Percentiles rank a stretch among this genome's conserved stretches.
phyloP scores from a whole-genome alignment of 2,329 filamentous ascomycete genomes.

The Arthroderma sp. region DNA sequence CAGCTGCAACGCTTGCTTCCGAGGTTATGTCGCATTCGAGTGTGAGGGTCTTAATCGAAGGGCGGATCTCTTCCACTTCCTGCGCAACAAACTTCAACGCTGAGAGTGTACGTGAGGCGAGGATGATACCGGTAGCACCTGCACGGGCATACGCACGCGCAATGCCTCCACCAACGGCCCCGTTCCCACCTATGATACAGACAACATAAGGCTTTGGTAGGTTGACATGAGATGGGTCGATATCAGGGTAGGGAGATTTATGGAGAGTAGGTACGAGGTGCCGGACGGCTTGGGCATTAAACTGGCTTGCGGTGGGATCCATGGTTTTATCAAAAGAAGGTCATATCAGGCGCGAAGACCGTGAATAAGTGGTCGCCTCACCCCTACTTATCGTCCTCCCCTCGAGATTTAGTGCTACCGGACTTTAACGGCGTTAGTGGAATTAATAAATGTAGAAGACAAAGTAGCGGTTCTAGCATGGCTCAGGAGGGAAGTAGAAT shows the following conservation, averaged over 20 bases:
- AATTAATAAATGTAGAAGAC: too few species aligned
- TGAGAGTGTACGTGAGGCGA: constrained; percentile 19
- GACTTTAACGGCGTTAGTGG: too few species aligned
- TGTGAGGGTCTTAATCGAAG: constrained; percentile 16
- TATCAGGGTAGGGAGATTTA: background rate
- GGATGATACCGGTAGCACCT: constrained; percentile 20
- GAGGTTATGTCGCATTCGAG: constrained; percentile 21
- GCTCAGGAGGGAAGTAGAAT: too few species aligned
- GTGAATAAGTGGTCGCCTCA: too few species aligned
- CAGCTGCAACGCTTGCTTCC: constrained; percentile 13
- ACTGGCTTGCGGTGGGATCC: background rate
- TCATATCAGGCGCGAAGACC: too few species aligned
- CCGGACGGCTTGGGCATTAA: background rate
- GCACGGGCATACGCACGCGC: constrained; percentile 23
- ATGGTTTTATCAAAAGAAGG: too few species aligned
- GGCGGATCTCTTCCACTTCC: constrained; percentile 14
- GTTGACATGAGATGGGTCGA: constrained; percentile 11
- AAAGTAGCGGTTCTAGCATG: too few species aligned
- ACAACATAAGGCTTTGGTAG: constrained; percentile 19
- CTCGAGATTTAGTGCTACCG: too few species aligned
- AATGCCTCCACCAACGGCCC: constrained; percentile 24
- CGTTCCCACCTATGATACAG: constrained; percentile 24
- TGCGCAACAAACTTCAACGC: constrained; percentile 18
- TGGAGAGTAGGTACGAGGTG: constrained; percentile 1
- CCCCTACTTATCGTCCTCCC: too few species aligned